A percentile compares a stretch with the other conserved stretches of the same genome.
Conservation (phyloP, 73 alveolate genomes). For the Effrenium voratum region DNA sequence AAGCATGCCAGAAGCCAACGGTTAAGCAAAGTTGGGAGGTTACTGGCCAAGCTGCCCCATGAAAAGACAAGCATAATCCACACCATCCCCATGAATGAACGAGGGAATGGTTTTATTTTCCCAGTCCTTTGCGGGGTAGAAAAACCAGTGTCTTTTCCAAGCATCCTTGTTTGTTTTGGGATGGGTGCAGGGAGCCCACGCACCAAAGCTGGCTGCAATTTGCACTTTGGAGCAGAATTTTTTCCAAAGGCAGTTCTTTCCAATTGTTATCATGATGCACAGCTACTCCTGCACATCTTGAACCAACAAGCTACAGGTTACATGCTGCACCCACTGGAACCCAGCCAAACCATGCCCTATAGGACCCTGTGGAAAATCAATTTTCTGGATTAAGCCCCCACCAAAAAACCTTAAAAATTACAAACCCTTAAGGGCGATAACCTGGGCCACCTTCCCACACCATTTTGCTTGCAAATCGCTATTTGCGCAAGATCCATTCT, state of each 20-base stretch:
- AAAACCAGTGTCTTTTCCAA: background rate
- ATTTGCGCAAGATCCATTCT: no score
- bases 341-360: no score
- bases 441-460: no score
- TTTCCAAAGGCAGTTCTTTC: conserved; percentile 36
- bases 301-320: no score
- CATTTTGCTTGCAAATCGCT: no score
- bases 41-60: background rate
- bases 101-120: background rate
- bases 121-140: conserved; percentile 8
- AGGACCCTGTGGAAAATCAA: no score
- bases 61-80: background rate
- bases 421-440: no score
- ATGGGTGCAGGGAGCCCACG: background rate
- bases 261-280: no score
- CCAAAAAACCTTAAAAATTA: no score
- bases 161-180: conserved; percentile 7
- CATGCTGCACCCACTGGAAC: no score
- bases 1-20: conserved; percentile 19
- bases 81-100: conserved; percentile 42
- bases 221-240: background rate
- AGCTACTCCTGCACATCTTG: no score
- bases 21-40: conserved; percentile 21
- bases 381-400: no score
- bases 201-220: background rate